These are phyloP conservation scores for Saussurea involucrata DNA, from an alignment of 129 eudicot species.

Conservation along the genomic window DNA sequence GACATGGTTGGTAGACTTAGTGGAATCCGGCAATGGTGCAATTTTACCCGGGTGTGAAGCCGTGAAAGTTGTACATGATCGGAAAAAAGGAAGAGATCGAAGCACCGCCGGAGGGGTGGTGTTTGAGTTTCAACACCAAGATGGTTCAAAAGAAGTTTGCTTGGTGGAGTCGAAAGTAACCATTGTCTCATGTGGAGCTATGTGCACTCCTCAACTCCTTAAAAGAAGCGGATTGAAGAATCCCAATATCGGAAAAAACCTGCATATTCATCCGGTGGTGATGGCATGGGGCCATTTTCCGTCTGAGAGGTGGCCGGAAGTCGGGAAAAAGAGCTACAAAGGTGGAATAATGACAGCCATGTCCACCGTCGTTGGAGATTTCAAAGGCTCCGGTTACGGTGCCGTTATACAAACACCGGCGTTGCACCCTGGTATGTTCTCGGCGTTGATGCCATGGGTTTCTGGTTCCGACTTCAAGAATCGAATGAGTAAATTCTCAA, in stretches of 20 bases:
- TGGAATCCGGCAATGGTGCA: constrained; percentile 56
- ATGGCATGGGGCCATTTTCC: constrained; percentile 80
- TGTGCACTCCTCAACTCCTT: constrained; percentile 55
- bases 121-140: constrained; percentile 23
- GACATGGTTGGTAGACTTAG: constrained; percentile 66
- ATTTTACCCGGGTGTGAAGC: constrained; percentile 61
- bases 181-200: constrained; percentile 64
- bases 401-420: constrained; percentile 65
- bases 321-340: constrained; percentile 52
- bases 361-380: constrained; percentile 52
- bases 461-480: constrained; percentile 49
- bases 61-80: constrained; percentile 28
- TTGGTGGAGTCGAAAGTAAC: constrained; percentile 49
- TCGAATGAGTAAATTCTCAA: constrained; percentile 52
- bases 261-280: constrained; percentile 69
- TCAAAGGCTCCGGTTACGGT: constrained; percentile 49
- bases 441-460: constrained; percentile 66
- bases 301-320: constrained; percentile 34
- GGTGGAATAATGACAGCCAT: constrained; percentile 76
- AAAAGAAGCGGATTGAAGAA: constrained; percentile 63
- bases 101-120: constrained; percentile 50
- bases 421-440: constrained; percentile 74
- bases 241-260: constrained; percentile 51
- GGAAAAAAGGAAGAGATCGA: constrained; percentile 20
- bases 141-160: constrained; percentile 39